Conservation (phyloP, 441 rosid species). For the Populus hybrid region DNA sequence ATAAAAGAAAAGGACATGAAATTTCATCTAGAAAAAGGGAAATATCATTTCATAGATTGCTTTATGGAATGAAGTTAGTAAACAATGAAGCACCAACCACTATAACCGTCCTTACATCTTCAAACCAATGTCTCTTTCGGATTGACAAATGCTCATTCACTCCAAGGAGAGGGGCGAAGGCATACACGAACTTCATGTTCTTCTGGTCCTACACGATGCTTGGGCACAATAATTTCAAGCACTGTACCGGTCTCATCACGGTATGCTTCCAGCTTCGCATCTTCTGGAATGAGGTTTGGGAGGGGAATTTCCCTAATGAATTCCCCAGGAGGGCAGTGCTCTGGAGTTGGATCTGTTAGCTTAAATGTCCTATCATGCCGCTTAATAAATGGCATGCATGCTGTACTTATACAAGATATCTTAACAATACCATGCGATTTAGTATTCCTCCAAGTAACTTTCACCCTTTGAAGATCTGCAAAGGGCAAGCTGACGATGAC, state of each 20-base stretch:
- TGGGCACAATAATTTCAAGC: constrained; percentile 80
- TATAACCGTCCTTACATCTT: constrained; percentile 30
- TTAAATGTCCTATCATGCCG: constrained; percentile 79
- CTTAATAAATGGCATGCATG: constrained; percentile 65
- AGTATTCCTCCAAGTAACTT: constrained; percentile 81
- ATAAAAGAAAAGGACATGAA: background rate
- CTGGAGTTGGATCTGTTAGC: constrained; percentile 91
- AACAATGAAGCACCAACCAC: constrained; percentile 41
- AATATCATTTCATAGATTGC: constrained; percentile 37
- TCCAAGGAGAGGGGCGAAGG: constrained; percentile 63
- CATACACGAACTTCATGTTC: constrained; percentile 90
- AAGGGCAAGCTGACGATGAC: too few relatives aligned
- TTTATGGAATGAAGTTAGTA: constrained; percentile 40
- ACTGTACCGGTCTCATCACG: constrained; percentile 65
- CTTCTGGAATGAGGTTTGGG: constrained; percentile 80
- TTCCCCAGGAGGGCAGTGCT: constrained; percentile 92
- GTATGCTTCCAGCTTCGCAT: constrained; percentile 79
- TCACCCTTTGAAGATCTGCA: constrained; percentile 68
- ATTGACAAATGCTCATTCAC: constrained; percentile 41
- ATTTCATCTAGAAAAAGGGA: constrained; percentile 23
- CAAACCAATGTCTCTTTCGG: constrained; percentile 35
- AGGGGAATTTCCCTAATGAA: constrained; percentile 71
- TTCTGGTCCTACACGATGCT: constrained; percentile 72
- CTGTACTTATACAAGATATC: constrained; percentile 70
- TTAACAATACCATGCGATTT: constrained; percentile 68